Percentiles rank a stretch among this genome's conserved stretches.
Evolutionary conservation across 2,329 filamentous ascomycete genomes (phyloP).

Genomic region (Magnaporthales sp.): DNA sequence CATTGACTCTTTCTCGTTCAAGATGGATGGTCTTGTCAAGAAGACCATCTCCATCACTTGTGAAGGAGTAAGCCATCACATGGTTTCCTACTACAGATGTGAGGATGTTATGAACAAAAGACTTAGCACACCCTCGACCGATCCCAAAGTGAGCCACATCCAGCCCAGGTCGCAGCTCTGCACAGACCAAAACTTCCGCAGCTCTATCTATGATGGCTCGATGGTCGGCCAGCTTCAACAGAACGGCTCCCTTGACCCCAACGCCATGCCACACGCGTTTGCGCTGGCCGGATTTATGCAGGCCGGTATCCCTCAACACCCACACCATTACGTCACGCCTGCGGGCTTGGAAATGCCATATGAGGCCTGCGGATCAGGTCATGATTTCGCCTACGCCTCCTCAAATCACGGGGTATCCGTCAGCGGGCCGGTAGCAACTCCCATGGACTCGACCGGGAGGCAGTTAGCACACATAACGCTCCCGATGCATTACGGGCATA

Average conservation of each 20-base stretch:
- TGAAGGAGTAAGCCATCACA: constrained; percentile 67
- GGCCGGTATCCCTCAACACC: not conserved
- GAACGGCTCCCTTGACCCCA: not conserved
- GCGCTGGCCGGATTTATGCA: not conserved
- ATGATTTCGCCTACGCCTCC: not conserved
- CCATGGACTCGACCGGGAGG: not conserved
- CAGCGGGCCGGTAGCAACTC: not conserved
- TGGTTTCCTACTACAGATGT: constrained; percentile 83
- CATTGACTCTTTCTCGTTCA: constrained; percentile 86
- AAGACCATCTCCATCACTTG: constrained; percentile 82
- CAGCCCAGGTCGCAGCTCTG: constrained; percentile 49
- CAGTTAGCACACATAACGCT: not conserved
- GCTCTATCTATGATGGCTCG: constrained; percentile 2
- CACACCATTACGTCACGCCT: not conserved
- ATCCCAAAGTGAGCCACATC: constrained; percentile 39
- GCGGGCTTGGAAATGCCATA: not conserved
- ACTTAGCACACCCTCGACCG: constrained; percentile 49
- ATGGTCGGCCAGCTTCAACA: not conserved
- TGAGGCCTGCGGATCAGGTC: not conserved
- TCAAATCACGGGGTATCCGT: not conserved
- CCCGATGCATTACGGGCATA: not conserved
- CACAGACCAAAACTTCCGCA: constrained; percentile 55
- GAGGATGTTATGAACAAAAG: constrained; percentile 62
- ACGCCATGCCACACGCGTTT: not conserved
- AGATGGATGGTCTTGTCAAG: constrained; percentile 73